Evolutionary conservation across 1,284 basidiomycete genomes (phyloP), one percentile per base, ranked within the genome.

Genomic region (Cryptococcus depauperatus): DNA sequence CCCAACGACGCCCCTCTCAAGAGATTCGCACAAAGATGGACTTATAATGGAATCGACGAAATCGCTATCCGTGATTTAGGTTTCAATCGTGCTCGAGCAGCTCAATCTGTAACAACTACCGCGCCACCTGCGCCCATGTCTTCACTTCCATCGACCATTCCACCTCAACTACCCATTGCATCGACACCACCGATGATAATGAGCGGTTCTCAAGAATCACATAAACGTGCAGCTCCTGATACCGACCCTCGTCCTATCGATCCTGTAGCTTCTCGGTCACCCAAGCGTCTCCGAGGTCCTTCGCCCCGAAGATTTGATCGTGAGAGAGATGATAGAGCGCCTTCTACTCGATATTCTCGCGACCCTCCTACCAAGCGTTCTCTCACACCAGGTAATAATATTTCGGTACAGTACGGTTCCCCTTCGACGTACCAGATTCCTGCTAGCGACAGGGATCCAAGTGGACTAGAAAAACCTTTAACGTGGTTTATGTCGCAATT

Each of bases 61-160:
- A 92, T 96, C 50, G 89, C 90, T 1, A 77, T 81, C 11, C 80
- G 83, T 23, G 92, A 98, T 66, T 78, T 96, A 18, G 92, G 92
- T 16, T 81, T 86, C 55, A 78, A 81, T 50, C 41, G 8, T 35
- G 43, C 19, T 37, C 43, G 35, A 25, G n/a, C 54, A 11, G 29
- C 41, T n/a, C 40, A 39, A 13, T 27, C 33, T 5, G 29, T 16
- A 25, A 9, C 22, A 25, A 5, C 41, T 5, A 21, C 23, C 10
- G 46, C 37, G 6, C 35, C 33, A 10, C 34, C 43, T 9, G 33
- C 39, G 8, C 44, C 41, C 14, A 16, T 19, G 7, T 5, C 25
- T 28, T 14, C 19, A 22, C 26, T 32, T 32, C 27, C 23, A 16
- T 28, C 33, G 19, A 26, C 34, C 32, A 21, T 16, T n/a, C 41